Evolutionary conservation across 176 grass and related monocot species (phyloP), one percentile per base, ranked within the genome.

Genomic region (Pontederia crassipes): DNA sequence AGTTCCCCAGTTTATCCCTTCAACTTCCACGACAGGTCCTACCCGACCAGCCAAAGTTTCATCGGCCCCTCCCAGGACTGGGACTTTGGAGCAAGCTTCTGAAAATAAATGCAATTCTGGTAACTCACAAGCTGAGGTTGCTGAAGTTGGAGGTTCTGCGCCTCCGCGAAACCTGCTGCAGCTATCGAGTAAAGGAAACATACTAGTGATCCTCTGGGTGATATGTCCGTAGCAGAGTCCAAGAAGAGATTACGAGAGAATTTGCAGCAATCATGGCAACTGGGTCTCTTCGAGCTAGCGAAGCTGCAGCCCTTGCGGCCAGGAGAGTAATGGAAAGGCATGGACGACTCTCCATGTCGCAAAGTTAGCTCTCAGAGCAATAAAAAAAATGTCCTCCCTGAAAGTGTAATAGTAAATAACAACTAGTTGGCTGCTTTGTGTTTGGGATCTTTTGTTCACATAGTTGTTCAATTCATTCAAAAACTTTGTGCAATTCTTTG

Each of bases 211-310:
- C 81, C 66, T 5, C 77, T 95, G 4, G 85, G 76, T 1, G 70
- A 54, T n/a, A n/a, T 49, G 64, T 51, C 6, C 75, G 85, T 58
- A 84, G 72, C 0, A 89, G 75, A 71, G 79, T 89, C 64, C 85
- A 89, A 65, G 84, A 95, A 57, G 90, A 95, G 79, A 79, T 95
- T 17, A 86, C 85, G 74, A 66, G 62, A 20, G 89, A 95, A 70
- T 95, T 95, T 58, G 76, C 79, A 2, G 79, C 85, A 4, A 83
- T 89, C 59, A 89, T 89, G 90, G 90, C 90, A 2, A 81, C 77
- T 13, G 82, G 82, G 1, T 83, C 81, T 10, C 63, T 86, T 26
- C 82, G 78, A 3, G 79, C 89, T 2, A 82, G 89, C 16, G 89
- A 95, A 54, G 89, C 85, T 3, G 89, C 89, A 8, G 76, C 89